Percentiles rank a stretch among this genome's conserved stretches.
Evolutionary conservation across 2,329 filamentous ascomycete species (phyloP).

Genomic region (Colletotrichum somersetense): DNA sequence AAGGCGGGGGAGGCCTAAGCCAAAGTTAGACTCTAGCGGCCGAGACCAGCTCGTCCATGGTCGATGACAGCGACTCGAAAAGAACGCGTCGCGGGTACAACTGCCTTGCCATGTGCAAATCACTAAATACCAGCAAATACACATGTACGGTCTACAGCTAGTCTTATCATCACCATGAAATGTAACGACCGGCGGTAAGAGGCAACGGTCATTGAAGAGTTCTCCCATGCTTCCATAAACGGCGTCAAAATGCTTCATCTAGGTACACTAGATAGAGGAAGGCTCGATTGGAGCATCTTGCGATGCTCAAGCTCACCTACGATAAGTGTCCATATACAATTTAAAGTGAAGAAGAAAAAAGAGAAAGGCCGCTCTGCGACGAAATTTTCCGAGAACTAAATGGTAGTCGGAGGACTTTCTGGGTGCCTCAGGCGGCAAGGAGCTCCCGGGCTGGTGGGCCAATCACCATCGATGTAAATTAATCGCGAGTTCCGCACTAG

Average conservation of each 20-base stretch:
- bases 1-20: not conserved
- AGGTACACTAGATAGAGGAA: constrained; percentile 79
- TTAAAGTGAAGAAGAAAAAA: constrained; percentile 60
- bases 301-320: constrained; percentile 74
- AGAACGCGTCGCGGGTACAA: no score
- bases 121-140: constrained; percentile 3
- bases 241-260: constrained; percentile 70
- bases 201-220: constrained; percentile 71
- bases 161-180: constrained; percentile 46
- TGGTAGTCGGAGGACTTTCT: constrained; percentile 16
- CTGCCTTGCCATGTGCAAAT: not conserved
- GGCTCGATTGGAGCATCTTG: constrained; percentile 67
- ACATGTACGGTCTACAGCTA: not conserved
- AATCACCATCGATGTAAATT: constrained; percentile 61
- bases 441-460: constrained; percentile 45
- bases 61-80: no score
- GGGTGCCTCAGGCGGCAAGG: constrained; percentile 54
- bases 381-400: constrained; percentile 39
- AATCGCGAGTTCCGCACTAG: constrained; percentile 54
- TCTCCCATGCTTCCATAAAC: constrained; percentile 80
- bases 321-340: constrained; percentile 81
- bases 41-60: not conserved
- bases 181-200: constrained; percentile 84
- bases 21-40: not conserved
- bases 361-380: constrained; percentile 46